Conservation (phyloP, 768 basidiomycete species). For the Lactarius hatsudake region DNA sequence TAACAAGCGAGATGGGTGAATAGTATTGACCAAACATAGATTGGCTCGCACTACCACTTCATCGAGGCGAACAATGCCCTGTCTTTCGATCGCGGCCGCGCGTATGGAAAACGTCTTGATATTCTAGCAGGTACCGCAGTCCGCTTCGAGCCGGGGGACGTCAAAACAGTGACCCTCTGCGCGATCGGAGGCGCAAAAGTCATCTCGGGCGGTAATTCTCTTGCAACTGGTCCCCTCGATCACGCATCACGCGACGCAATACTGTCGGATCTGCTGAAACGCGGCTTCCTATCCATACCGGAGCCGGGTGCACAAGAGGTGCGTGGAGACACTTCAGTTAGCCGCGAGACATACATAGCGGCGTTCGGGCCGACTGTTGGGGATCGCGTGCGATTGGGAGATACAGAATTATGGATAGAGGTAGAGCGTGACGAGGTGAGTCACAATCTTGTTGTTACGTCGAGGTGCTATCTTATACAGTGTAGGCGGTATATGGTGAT, state of each 20-base stretch:
- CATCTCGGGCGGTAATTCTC: conserved; percentile 75
- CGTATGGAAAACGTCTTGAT: conserved; percentile 85
- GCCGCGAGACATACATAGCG: conserved; percentile 74
- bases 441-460: background rate
- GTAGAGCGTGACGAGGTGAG: conserved; percentile 81
- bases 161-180: conserved; percentile 79
- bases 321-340: conserved; percentile 50
- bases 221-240: conserved; percentile 60
- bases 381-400: conserved; percentile 84
- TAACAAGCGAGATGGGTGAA: conserved; percentile 6
- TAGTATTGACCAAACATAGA: conserved; percentile 39
- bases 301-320: conserved; percentile 62
- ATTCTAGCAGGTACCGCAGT: conserved; percentile 95
- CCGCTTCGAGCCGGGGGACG: conserved; percentile 92
- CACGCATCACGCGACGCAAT: conserved; percentile 45
- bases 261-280: conserved; percentile 47
- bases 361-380: conserved; percentile 97
- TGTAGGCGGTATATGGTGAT: conserved; percentile 84
- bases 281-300: conserved; percentile 67
- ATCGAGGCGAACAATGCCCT: conserved; percentile 83
- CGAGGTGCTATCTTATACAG: background rate
- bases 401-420: conserved; percentile 87
- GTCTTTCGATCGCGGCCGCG: conserved; percentile 74
- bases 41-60: conserved; percentile 95
- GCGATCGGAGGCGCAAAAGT: conserved; percentile 67